Evolutionary conservation across 2,329 filamentous ascomycete genomes (phyloP).

Genomic region (Pseudogymnoascus sp.): DNA sequence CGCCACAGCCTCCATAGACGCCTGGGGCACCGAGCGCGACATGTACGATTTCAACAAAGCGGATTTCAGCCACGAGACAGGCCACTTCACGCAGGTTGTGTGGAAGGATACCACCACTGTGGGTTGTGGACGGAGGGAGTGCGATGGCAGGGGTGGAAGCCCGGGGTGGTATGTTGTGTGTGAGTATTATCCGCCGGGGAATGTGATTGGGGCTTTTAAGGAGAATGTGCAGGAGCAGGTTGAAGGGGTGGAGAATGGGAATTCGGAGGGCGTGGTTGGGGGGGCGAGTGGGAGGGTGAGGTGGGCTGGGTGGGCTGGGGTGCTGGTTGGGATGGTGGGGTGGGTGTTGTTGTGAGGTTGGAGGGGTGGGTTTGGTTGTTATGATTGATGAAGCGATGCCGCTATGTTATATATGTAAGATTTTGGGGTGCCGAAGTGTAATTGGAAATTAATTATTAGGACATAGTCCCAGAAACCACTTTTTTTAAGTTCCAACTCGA

Average conservation of each 20-base stretch:
- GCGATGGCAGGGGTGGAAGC: slow-evolving; percentile 26
- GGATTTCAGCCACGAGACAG: slow-evolving; percentile 51
- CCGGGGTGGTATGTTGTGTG: slow-evolving; percentile 60
- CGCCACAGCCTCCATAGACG: slow-evolving; percentile 49
- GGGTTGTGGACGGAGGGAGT: slow-evolving; percentile 42
- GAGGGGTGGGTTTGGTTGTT: neutral
- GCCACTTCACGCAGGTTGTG: slow-evolving; percentile 67
- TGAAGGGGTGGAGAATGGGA: slow-evolving; percentile 17
- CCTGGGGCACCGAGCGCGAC: slow-evolving; percentile 55
- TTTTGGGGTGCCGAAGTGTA: neutral
- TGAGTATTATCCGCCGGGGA: slow-evolving; percentile 62
- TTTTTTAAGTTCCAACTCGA: neutral
- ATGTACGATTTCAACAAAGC: slow-evolving; percentile 51
- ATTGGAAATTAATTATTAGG: neutral
- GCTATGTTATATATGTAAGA: slow-evolving; percentile 1
- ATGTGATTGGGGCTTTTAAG: slow-evolving; percentile 46
- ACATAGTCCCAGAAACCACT: neutral
- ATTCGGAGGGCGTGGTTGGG: neutral
- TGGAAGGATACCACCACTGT: slow-evolving; percentile 56
- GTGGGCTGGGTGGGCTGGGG: neutral
- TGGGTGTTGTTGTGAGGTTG: neutral
- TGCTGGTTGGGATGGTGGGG: neutral
- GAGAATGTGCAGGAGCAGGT: slow-evolving; percentile 36
- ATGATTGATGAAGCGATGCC: neutral
- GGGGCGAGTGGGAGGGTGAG: neutral